Percentiles rank a stretch among this genome's conserved stretches.
Evolutionary conservation across 495 filamentous ascomycete genomes (phyloP).

Genomic region (Emericellopsis terricola): DNA sequence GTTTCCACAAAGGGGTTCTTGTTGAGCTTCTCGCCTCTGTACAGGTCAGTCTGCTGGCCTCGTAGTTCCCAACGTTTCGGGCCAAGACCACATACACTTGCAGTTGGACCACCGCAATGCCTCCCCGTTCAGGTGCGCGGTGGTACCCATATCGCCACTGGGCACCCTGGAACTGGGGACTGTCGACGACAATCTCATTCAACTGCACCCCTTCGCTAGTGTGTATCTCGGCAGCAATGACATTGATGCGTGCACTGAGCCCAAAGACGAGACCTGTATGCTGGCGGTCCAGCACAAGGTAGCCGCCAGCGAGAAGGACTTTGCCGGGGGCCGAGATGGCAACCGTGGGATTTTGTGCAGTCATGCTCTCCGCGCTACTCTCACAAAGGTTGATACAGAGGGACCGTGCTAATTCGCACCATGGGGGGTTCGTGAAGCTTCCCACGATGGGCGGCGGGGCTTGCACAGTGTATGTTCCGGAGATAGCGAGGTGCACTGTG

Average conservation of each 20-base stretch:
- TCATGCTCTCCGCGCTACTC: slow-evolving; percentile 3
- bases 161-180: slow-evolving; percentile 76
- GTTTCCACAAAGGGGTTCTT: slow-evolving; percentile 81
- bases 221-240: slow-evolving; percentile 48
- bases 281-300: slow-evolving; percentile 76
- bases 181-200: slow-evolving; percentile 62
- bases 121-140: slow-evolving; percentile 47
- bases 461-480: too few relatives aligned
- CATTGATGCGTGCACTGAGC: slow-evolving; percentile 83
- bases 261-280: slow-evolving; percentile 89
- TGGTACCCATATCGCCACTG: slow-evolving; percentile 72
- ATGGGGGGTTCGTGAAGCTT: too few relatives aligned
- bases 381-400: too few relatives aligned
- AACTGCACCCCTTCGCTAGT: slow-evolving; percentile 37
- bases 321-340: slow-evolving; percentile 91
- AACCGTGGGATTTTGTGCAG: slow-evolving; percentile 14
- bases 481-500: too few relatives aligned
- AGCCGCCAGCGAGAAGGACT: slow-evolving; percentile 85
- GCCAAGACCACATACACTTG: slow-evolving; percentile 42
- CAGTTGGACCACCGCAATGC: slow-evolving; percentile 59
- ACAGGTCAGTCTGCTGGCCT: slow-evolving; percentile 3
- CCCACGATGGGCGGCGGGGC: too few relatives aligned
- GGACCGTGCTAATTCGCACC: too few relatives aligned
- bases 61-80: background rate
- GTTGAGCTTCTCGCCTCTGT: slow-evolving; percentile 15